Evolutionary conservation across 108 stramenopile species (phyloP).

Genomic region (Fistulifera solaris): DNA sequence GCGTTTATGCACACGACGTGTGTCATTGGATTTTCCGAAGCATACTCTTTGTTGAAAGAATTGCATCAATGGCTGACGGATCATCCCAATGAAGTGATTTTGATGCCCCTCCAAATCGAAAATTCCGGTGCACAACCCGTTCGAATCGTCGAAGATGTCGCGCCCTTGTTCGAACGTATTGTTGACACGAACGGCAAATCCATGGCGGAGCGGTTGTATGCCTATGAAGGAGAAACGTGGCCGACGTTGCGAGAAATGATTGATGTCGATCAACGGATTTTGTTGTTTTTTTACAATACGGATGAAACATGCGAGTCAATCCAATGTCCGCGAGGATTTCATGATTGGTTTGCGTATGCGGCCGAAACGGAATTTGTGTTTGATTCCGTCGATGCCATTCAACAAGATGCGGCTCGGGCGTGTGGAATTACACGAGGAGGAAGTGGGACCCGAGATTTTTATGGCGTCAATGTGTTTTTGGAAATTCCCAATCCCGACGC

Average conservation of each 20-base stretch:
- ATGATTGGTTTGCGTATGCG: conserved; percentile 38
- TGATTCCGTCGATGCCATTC: no score
- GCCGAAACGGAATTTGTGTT: conserved; percentile 49
- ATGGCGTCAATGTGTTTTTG: no score
- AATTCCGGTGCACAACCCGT: conserved; percentile 13
- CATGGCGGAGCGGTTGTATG: conserved; percentile 18
- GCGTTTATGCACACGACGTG: conserved; percentile 52
- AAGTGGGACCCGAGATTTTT: no score
- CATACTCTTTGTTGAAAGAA: conserved; percentile 32
- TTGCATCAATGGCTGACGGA: conserved; percentile 37
- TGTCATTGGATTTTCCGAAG: conserved; percentile 35
- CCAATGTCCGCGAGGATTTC: conserved; percentile 42
- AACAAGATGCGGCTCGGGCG: no score
- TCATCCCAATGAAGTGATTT: conserved; percentile 44
- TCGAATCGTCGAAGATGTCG: conserved; percentile 19
- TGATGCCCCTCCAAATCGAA: conserved; percentile 52
- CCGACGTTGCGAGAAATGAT: conserved; percentile 48
- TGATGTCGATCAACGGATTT: conserved; percentile 37
- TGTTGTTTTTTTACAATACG: conserved; percentile 54
- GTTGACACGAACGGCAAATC: no score
- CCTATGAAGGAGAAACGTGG: conserved; percentile 30
- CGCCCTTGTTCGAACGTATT: conserved; percentile 10
- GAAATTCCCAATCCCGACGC: no score
- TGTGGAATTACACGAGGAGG: no score
- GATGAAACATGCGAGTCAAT: conserved; percentile 25